phyloP scores from a whole-genome alignment of 345 rosid genomes.

The Lepidium africanum region DNA sequence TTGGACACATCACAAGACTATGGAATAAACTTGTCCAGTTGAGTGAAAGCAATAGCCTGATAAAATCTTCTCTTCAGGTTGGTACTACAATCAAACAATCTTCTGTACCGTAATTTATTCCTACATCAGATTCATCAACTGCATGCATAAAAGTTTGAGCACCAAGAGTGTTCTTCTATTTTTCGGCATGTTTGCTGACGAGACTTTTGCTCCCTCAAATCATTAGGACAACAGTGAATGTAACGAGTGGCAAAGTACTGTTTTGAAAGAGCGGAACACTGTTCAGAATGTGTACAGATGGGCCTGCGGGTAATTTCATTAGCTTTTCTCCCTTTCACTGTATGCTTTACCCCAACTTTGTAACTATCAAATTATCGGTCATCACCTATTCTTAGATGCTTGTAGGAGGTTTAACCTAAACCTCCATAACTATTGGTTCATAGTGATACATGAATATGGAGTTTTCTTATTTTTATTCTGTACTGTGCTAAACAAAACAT shows the following conservation, averaged over 20 bases:
- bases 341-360: background rate
- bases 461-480: background rate
- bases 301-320: constrained; percentile 76
- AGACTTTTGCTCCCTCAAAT: constrained; percentile 11
- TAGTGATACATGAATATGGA: background rate
- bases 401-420: background rate
- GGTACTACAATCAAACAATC: constrained; percentile 13
- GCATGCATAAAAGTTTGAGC: background rate
- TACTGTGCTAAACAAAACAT: background rate
- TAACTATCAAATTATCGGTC: background rate
- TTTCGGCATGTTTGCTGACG: background rate
- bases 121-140: background rate
- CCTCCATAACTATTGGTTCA: background rate
- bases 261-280: constrained; percentile 76
- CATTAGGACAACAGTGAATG: constrained; percentile 72
- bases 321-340: constrained; percentile 3
- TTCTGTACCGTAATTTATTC: background rate
- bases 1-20: constrained; percentile 84
- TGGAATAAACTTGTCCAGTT: constrained; percentile 76
- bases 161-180: background rate
- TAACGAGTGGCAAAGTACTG: constrained; percentile 69
- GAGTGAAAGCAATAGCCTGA: constrained; percentile 47
- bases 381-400: background rate
- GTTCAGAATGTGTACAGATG: constrained; percentile 91
- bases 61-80: constrained; percentile 74